Percentiles rank a stretch among this genome's conserved stretches.
These are phyloP conservation scores for Boletus calvinii DNA, from an alignment of 1,284 basidiomycete genomes.

Conservation along the genomic window DNA sequence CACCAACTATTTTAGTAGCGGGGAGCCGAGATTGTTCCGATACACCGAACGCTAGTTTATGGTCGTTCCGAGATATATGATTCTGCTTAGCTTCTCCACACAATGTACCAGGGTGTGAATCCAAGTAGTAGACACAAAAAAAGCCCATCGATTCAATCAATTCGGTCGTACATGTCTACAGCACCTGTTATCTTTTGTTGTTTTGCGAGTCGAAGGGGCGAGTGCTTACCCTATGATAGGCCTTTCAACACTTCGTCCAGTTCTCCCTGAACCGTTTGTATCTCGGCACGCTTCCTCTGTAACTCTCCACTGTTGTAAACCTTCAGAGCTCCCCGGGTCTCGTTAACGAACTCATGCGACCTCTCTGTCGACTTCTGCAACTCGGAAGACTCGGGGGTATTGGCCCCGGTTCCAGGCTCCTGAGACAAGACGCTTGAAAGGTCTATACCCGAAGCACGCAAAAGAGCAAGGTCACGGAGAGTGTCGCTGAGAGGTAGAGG, in stretches of 20 bases:
- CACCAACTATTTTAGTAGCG: constrained; percentile 10
- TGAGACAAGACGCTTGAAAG: constrained; percentile 43
- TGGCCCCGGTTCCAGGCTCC: constrained; percentile 12
- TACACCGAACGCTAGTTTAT: not conserved
- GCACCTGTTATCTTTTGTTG: constrained; percentile 2
- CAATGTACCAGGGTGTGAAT: not conserved
- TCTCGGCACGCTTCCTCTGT: constrained; percentile 42
- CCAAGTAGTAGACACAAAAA: not conserved
- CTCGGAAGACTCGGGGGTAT: constrained; percentile 19
- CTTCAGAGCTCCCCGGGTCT: constrained; percentile 52
- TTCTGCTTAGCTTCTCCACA: not conserved
- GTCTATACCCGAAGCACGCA: constrained; percentile 61
- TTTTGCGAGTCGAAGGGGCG: not conserved
- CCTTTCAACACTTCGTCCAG: constrained; percentile 37
- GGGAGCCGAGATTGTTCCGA: not conserved
- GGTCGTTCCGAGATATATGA: not conserved
- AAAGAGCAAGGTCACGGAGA: constrained; percentile 68
- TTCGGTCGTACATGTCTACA: not conserved
- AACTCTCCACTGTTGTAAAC: constrained; percentile 54
- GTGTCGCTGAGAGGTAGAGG: constrained; percentile 59
- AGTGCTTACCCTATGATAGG: constrained; percentile 27
- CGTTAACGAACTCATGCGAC: constrained; percentile 54
- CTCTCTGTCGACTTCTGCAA: constrained; percentile 43
- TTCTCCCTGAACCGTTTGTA: constrained; percentile 47
- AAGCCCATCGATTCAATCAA: not conserved